These are phyloP conservation scores for Didymella keratinophila DNA, from an alignment of 2,329 filamentous ascomycete genomes.

Conservation along the genomic window DNA sequence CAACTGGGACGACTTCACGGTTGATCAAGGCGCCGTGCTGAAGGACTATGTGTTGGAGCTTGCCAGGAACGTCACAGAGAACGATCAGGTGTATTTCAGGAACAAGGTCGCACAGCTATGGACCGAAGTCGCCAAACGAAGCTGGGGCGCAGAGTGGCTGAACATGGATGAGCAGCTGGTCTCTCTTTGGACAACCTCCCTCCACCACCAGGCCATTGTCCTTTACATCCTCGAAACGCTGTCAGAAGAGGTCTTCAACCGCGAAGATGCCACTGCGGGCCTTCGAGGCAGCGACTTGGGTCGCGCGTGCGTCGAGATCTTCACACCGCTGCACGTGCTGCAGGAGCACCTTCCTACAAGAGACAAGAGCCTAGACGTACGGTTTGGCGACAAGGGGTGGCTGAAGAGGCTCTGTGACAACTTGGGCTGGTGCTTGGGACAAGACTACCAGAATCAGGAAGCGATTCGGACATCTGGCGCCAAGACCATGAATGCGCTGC, in stretches of 20 bases:
- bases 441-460: conserved; percentile 69
- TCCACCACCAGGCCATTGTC: conserved; percentile 82
- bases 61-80: conserved; percentile 71
- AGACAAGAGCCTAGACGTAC: conserved; percentile 72
- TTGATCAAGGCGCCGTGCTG: conserved; percentile 72
- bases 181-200: conserved; percentile 73
- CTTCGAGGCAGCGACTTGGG: conserved; percentile 84
- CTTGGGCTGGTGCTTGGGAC: conserved; percentile 74
- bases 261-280: conserved; percentile 85
- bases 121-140: conserved; percentile 92
- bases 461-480: conserved; percentile 75
- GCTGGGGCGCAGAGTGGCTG: conserved; percentile 92
- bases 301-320: conserved; percentile 90
- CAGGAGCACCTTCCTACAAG: conserved; percentile 78
- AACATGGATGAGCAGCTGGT: conserved; percentile 90
- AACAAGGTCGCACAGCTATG: conserved; percentile 96
- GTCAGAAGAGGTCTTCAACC: conserved; percentile 91
- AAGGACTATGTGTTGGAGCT: conserved; percentile 81
- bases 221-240: conserved; percentile 88
- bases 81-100: conserved; percentile 82
- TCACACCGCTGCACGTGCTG: conserved; percentile 80
- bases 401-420: conserved; percentile 77
- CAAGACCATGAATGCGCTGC: conserved; percentile 78
- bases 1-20: conserved; percentile 76
- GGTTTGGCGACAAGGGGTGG: conserved; percentile 87